phyloP scores from a whole-genome alignment of 2,329 filamentous ascomycete genomes.

The Colletotrichum chlorophyti region DNA sequence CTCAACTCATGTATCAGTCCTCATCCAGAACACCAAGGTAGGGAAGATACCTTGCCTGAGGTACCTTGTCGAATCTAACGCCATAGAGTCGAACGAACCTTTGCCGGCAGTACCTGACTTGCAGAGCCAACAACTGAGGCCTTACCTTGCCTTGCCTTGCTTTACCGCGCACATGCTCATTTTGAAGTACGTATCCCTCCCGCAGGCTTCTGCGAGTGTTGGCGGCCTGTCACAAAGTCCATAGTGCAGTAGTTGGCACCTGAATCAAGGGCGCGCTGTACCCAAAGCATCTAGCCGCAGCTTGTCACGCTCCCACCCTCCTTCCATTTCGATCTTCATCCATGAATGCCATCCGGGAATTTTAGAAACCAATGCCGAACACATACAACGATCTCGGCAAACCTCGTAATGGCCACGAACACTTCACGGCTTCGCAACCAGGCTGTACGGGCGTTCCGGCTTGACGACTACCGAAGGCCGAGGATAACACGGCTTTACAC shows the following conservation, averaged over 20 bases:
- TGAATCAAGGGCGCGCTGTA: not conserved
- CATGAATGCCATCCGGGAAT: no score
- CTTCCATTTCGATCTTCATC: not conserved
- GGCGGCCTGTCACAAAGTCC: not conserved
- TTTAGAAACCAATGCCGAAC: slow-evolving; percentile 10
- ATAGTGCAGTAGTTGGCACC: slow-evolving; percentile 2
- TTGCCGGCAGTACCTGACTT: not conserved
- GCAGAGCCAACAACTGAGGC: not conserved
- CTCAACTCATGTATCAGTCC: no score
- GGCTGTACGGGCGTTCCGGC: slow-evolving; percentile 4
- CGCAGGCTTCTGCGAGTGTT: not conserved
- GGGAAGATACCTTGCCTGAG: no score
- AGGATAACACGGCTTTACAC: slow-evolving; percentile 28
- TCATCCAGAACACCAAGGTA: no score
- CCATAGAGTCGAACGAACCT: no score
- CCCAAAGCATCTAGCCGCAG: not conserved
- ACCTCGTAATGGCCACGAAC: slow-evolving; percentile 23
- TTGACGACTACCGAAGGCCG: slow-evolving; percentile 21
- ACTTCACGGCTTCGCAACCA: slow-evolving; percentile 8
- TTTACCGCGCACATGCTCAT: not conserved
- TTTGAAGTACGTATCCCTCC: no score
- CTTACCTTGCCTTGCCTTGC: not conserved
- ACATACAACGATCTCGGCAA: slow-evolving; percentile 4
- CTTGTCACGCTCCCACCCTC: not conserved
- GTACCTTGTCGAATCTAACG: no score